Base-by-base conservation (phyloP, 176 grass and related monocot species). In the Bromus sterilis region DNA sequence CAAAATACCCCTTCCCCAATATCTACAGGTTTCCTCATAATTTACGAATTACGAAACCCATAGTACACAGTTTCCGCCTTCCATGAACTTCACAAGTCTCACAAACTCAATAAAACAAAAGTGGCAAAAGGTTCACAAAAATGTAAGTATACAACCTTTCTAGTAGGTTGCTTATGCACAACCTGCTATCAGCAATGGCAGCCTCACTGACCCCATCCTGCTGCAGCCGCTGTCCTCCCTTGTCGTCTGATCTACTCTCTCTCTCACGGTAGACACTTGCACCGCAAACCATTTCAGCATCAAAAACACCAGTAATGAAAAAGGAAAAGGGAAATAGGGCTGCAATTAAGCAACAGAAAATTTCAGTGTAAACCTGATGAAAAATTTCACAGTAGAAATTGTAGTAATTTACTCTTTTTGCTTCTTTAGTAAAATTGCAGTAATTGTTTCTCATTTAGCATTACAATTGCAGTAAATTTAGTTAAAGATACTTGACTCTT, bases 241-340 rank as follows among this genome's bases (percentile, higher is more conserved):
- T 89, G 82, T 99, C 97, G 24, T 99, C 97, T 11, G 93, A 99
- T 90, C 79, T 91, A 77, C n/a, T n/a, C 91, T 99, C 77, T 95
- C 89, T 26, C 97, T 84, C 65, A 99, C 90, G 34, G 91, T 91
- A 4, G 97, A 99, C 70, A 99, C 97, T 93, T 99, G 79, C 79
- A 71, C 40, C 71, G 57, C 71, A 81, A 80, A 33, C 58, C 23
- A 11, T 88, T 77, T 51, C 40, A 14, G 14, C 34, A 78, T 82
- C 21, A 86, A 20, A 49, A 55, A 16, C 44, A n/a, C n/a, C n/a
- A n/a, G n/a, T n/a, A n/a, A n/a, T n/a, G n/a, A n/a, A n/a, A n/a
- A n/a, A n/a, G n/a, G n/a, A n/a, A n/a, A n/a, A n/a, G n/a, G n/a
- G n/a, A n/a, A n/a, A n/a, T n/a, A n/a, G n/a, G n/a, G n/a, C n/a